Conservation (phyloP, 73 alveolate species). For the Paramecium bursaria region DNA sequence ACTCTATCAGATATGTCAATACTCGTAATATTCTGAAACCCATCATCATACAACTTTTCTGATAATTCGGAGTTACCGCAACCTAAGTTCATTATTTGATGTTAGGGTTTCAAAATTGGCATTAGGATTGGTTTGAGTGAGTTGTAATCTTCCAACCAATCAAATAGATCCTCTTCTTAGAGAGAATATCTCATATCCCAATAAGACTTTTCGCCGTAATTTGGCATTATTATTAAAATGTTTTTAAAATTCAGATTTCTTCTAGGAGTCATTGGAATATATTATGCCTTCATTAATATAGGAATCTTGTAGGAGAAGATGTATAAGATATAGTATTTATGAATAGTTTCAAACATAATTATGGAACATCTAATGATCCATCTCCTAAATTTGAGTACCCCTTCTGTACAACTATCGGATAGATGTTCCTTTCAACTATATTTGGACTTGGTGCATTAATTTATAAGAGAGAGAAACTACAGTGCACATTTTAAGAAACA, state of each 20-base stretch:
- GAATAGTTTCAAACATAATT: constrained; percentile 55
- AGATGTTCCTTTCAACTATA: constrained; percentile 13
- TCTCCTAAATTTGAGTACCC: constrained; percentile 53
- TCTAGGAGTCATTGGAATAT: constrained; percentile 32
- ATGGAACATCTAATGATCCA: constrained; percentile 43
- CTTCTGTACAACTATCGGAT: not conserved
- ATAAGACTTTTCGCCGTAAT: constrained; percentile 90
- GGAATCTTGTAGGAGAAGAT: constrained; percentile 33
- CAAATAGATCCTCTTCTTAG: constrained; percentile 82
- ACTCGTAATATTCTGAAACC: constrained; percentile 85
- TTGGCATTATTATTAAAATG: constrained; percentile 81
- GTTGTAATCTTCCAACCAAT: constrained; percentile 93
- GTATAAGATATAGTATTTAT: not conserved
- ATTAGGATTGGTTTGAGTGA: constrained; percentile 78
- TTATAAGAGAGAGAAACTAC: not conserved
- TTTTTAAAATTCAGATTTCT: constrained; percentile 8
- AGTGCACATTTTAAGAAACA: constrained; percentile 22
- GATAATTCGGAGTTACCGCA: constrained; percentile 95
- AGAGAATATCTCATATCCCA: constrained; percentile 90
- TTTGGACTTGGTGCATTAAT: not conserved
- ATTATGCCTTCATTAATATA: constrained; percentile 13
- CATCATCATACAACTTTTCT: constrained; percentile 97
- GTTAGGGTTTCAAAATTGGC: constrained; percentile 72
- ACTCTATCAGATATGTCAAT: constrained; percentile 92
- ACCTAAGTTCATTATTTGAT: constrained; percentile 88